A percentile compares a stretch with the other conserved stretches of the same genome.
Evolutionary conservation across 2,329 filamentous ascomycete species (phyloP).

Genomic region (Dactylonectria estremocensis): DNA sequence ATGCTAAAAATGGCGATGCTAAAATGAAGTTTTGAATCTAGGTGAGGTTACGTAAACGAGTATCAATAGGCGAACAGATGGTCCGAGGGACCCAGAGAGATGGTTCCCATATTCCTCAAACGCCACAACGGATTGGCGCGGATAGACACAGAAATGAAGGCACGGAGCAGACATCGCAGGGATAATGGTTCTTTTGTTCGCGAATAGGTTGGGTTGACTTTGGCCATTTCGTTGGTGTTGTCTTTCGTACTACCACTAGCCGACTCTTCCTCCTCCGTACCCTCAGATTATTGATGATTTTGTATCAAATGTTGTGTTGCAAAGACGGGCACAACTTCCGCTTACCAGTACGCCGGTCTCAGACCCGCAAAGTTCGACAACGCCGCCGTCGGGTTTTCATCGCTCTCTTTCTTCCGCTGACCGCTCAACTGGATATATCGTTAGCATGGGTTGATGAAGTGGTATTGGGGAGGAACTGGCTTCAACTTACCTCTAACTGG

Average conservation of each 20-base stretch:
- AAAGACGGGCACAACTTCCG: background rate
- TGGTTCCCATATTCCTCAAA: background rate
- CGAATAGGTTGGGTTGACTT: constrained; percentile 30
- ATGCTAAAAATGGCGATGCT: constrained; percentile 2
- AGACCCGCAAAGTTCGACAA: constrained; percentile 72
- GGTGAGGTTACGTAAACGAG: constrained; percentile 24
- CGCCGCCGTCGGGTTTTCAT: constrained; percentile 61
- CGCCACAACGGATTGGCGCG: constrained; percentile 1
- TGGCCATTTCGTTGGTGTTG: constrained; percentile 32
- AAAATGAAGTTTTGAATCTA: background rate
- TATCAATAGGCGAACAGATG: background rate
- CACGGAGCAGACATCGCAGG: constrained; percentile 11
- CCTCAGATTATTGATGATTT: constrained; percentile 32
- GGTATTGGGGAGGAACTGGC: background rate
- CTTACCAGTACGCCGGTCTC: constrained; percentile 73
- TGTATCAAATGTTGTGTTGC: constrained; percentile 17
- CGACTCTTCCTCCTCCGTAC: constrained; percentile 36
- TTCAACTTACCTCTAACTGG: constrained; percentile 81
- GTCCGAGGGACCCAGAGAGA: background rate
- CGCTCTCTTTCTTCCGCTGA: constrained; percentile 79
- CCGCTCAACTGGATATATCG: constrained; percentile 69
- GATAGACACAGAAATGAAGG: constrained; percentile 15
- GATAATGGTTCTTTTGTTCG: constrained; percentile 21
- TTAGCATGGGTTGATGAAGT: constrained; percentile 22
- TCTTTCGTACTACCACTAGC: constrained; percentile 43